Evolutionary conservation across 805 yeast species (phyloP).

Genomic region (Sugiyamaella boreocaroliniensis): DNA sequence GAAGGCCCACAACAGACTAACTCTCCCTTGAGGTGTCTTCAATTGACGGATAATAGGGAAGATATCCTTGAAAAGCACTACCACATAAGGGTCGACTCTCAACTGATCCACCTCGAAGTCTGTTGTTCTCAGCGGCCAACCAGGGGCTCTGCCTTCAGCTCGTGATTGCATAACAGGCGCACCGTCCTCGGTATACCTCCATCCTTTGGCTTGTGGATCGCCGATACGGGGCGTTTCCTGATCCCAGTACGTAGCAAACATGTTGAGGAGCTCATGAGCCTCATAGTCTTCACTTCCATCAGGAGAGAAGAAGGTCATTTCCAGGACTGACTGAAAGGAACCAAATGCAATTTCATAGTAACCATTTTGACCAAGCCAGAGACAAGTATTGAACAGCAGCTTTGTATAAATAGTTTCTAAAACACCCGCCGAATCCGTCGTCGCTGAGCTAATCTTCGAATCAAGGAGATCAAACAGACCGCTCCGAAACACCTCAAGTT

Average conservation of each 20-base stretch:
- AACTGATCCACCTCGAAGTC: conserved; percentile 8
- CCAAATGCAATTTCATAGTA: conserved; percentile 20
- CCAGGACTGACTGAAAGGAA: conserved; percentile 19
- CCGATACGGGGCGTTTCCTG: conserved; percentile 20
- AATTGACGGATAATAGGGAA: conserved; percentile 12
- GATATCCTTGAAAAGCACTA: conserved; percentile 20
- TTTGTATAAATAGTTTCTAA: background rate
- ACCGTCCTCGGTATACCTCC: conserved; percentile 5
- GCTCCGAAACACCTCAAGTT: background rate
- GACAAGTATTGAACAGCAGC: conserved; percentile 3
- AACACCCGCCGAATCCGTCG: background rate
- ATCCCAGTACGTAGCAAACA: conserved; percentile 19
- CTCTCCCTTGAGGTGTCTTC: background rate
- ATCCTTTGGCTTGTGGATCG: conserved; percentile 15
- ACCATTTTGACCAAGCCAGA: conserved; percentile 13
- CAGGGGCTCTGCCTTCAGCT: background rate
- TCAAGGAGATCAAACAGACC: background rate
- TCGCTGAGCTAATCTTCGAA: background rate
- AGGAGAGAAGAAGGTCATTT: conserved; percentile 14
- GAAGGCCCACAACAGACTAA: conserved; percentile 12
- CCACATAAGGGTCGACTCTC: conserved; percentile 6
- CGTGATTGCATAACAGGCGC: background rate
- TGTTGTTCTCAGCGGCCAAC: background rate
- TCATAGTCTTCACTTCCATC: background rate
- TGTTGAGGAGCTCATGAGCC: background rate